Base-by-base conservation (phyloP, 495 filamentous ascomycete genomes). In the Xylona heveae region DNA sequence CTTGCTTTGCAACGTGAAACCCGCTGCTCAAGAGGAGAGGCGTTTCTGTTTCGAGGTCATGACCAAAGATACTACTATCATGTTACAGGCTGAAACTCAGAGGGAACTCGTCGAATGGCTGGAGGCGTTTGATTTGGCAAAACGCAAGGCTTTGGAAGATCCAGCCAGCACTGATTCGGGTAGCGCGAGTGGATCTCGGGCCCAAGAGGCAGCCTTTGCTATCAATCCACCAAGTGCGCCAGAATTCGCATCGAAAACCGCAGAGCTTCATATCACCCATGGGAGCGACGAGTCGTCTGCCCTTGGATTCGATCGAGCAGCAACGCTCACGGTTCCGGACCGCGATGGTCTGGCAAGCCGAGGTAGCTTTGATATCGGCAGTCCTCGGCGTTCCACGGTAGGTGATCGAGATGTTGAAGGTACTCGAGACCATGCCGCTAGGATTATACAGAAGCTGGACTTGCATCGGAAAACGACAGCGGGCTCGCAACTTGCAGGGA, bases 41-140 rank as follows among this genome's bases (percentile, higher is more conserved):
- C 64, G 90, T 19, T 95, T 94, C 49, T 93, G 90, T 47, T 97
- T 95, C 45, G 90, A 95, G 52, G 82, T 97, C 42, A 97, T 94
- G 60, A 97, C 88, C 9, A 97, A 94, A 49, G 90, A 85, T 43
- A 78, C 74, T 42, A 83, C 70, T 29, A 71, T 93, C 25, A 53
- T 93, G 34, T 58, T 97, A 18, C 88, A 97, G 52, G 80, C 88
- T 4, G 90, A 95, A 47, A 91, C 81, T 0, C 88, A 94, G 44
- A 55, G 62, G 29, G 79, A 94, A 43, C 58, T 97, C 15, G 77
- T 75, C 38, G 80, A 85, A 36, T 97, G 88, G 88, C 70, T 97
- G 27, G 66, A 74, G 35, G 69, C 80, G 5, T 94, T 97, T 43
- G 88, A 95, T 38, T 64, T 79, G 17, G 83, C 88, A 18, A 97